Evolutionary conservation across 164 flowering plant genomes (phyloP), one percentile per base, ranked within the genome.

Genomic region (Vitis rotundifolia): DNA sequence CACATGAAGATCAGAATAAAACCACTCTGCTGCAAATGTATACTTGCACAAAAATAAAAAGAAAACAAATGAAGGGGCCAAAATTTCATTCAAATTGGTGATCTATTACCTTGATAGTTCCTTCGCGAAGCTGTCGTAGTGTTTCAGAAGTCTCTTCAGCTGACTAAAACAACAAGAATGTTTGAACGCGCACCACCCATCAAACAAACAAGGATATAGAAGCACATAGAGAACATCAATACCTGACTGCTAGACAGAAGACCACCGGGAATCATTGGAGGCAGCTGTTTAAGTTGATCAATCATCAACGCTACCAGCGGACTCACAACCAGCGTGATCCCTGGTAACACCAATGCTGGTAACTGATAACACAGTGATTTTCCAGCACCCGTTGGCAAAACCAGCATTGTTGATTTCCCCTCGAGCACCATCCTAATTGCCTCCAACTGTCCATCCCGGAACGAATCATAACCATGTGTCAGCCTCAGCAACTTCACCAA

Each of bases 231-330:
- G 19, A 22, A 50, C 28, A 47, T 29, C 0, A 75, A n/a, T 56
- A 91, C 99, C 93, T 96, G 98, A 80, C 75, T 86, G 75, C 97
- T 87, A 56, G 83, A 78, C 68, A 96, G 75, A 59, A 93, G 79
- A 69, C 87, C 88, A 31, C 98, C 99, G 9, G 19, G 84, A 74
- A 96, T 79, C 65, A 80, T 70, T 15, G 85, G 80, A 65, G 97
- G 98, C 67, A 96, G 76, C 70, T 88, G 89, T 71, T 82, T 88
- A 15, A 96, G 81, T 74, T 96, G 99, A 84, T 93, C 99, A 74
- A 93, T 86, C 99, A 96, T 96, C 85, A 96, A 83, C 2, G 98
- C 92, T 48, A 96, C 88, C 65, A 96, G 73, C 6, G 99, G 99
- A 78, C 98, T 88, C 15, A 93, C 87, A 70, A 96, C 98, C 66